phyloP scores from a whole-genome alignment of 1,284 basidiomycete genomes.

The Cryptococcus sp. region DNA sequence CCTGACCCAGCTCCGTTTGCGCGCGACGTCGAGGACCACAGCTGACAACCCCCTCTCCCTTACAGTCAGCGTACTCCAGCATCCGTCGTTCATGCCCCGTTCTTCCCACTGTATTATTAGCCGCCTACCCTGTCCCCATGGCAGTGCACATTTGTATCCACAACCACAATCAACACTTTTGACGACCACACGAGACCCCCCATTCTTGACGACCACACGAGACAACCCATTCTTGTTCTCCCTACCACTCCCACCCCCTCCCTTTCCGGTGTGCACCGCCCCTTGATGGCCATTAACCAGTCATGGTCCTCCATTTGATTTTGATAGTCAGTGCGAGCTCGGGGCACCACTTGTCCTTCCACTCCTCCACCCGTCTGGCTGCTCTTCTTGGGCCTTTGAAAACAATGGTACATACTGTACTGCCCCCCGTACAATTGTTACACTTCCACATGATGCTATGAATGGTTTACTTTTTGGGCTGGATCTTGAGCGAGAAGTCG shows the following conservation, averaged over 20 bases:
- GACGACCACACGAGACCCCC: too few species aligned
- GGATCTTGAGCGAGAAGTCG: conserved; percentile 91
- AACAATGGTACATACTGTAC: background rate
- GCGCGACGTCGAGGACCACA: background rate
- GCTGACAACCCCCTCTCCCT: background rate
- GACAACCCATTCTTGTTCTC: too few species aligned
- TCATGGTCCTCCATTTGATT: too few species aligned
- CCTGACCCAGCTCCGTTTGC: too few species aligned
- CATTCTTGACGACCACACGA: too few species aligned
- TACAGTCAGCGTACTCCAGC: background rate
- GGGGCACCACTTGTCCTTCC: background rate
- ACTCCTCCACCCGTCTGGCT: background rate
- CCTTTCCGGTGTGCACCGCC: background rate
- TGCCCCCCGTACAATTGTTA: background rate
- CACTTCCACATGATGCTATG: background rate
- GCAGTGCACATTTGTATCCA: background rate
- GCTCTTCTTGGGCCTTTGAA: background rate
- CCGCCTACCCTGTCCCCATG: background rate
- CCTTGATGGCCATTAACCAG: background rate
- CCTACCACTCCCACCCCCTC: too few species aligned
- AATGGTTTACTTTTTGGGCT: conserved; percentile 50
- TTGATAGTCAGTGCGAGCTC: too few species aligned
- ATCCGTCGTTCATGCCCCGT: background rate
- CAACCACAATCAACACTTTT: background rate
- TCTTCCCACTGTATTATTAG: background rate